A percentile compares a stretch with the other conserved stretches of the same genome.
phyloP scores from a whole-genome alignment of 257 asterid genomes.

The Solanum etuberosum region DNA sequence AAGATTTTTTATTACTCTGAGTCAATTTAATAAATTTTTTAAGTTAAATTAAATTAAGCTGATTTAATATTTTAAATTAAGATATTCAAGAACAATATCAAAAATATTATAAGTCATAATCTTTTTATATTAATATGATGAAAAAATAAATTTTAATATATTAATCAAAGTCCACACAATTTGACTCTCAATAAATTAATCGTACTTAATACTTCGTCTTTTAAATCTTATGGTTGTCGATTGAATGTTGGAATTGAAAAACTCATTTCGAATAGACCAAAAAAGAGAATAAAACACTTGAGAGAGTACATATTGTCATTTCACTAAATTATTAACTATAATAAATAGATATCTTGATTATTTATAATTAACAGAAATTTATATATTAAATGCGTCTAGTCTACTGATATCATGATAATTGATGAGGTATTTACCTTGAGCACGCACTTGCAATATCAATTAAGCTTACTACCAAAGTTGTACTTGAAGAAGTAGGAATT shows the following conservation, averaged over 20 bases:
- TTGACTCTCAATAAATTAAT: neutral
- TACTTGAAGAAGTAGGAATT: neutral
- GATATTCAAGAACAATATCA: neutral
- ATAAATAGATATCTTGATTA: neutral
- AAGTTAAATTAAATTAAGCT: neutral
- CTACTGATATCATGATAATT: neutral
- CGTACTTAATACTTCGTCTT: too few relatives aligned
- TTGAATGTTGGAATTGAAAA: neutral
- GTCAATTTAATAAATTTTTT: neutral
- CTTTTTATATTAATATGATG: accelerated
- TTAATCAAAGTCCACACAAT: neutral
- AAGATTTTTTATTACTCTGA: neutral
- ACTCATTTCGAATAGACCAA: neutral
- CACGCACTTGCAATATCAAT: neutral
- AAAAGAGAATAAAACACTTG: neutral
- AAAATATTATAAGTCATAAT: too few relatives aligned
- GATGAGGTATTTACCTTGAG: too few relatives aligned
- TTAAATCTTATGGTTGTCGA: too few relatives aligned
- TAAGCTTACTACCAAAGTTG: neutral
- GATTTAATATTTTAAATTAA: neutral
- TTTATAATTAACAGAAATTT: neutral
- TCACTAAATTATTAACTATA: neutral
- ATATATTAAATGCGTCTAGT: too few relatives aligned
- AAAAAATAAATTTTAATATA: neutral
- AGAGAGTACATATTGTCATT: neutral